Evolutionary conservation across 345 rosid species (phyloP), one percentile per base, ranked within the genome.

Genomic region (Isatis tinctoria): DNA sequence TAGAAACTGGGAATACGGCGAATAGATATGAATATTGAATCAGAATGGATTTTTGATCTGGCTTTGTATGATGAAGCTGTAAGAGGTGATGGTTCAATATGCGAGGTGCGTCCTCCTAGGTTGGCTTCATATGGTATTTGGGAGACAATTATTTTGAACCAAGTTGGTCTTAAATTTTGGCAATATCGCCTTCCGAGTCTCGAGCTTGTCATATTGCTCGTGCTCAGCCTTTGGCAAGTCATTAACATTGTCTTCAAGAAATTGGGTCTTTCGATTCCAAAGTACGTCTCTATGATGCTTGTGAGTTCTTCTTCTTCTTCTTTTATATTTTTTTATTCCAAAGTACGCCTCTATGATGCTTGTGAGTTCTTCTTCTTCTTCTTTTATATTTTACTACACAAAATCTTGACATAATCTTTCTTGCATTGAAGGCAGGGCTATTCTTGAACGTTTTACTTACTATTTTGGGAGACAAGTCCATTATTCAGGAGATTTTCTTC

Each of bases 321-420:
- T 52, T n/a, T n/a, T n/a, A n/a, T n/a, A n/a, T n/a, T n/a, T 78
- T 35, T 22, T 20, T 0, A 32, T 75, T 59, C 74, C 79, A 27
- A 65, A 78, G 20, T 60, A 66, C 69, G 17, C 81, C 8, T 65
- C 77, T 30, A 72, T 71, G 77, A 78, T 72, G 73, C 28, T 72
- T 10, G 81, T 78, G 52, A 72, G 81, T 57, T 14, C 5, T 26
- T 71, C 37, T 35, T 8, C 8, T 33, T 33, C 36, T 4, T 30
- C 33, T 33, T 8, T 8, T 35, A 35, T 8, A 35, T 35, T 1
- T 35, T 35, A 35, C 37, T 35, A 8, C 3, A 3, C 30, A 28
- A 28, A 28, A 28, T 36, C 35, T 1, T 59, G 12, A 30, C 22
- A 8, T 18, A 13, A 1, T 5, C 4, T 47, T 45, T 65, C 6